Evolutionary conservation across 345 rosid genomes (phyloP).

Genomic region (Aurinia saxatilis): DNA sequence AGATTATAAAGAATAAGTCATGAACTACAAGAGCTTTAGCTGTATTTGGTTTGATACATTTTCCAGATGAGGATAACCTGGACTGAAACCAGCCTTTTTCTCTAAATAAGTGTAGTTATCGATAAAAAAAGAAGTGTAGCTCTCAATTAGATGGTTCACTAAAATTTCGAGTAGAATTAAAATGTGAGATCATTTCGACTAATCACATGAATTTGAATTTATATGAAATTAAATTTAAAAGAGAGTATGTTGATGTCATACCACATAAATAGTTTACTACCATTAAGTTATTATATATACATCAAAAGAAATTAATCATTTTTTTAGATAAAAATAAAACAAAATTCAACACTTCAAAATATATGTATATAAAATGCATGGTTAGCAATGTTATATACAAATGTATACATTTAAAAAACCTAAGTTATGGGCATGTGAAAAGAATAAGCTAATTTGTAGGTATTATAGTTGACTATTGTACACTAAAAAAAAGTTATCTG

Average conservation of each 20-base stretch:
- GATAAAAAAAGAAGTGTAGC: too few relatives aligned
- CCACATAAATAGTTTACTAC: too few relatives aligned
- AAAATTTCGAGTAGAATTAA: too few relatives aligned
- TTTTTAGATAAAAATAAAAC: not conserved
- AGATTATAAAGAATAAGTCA: not conserved
- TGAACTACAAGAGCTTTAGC: not conserved
- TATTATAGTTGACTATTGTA: slow-evolving; percentile 22
- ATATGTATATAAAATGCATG: not conserved
- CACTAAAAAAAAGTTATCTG: slow-evolving; percentile 1
- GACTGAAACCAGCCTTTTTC: too few relatives aligned
- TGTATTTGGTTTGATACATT: not conserved
- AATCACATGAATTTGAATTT: too few relatives aligned
- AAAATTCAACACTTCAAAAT: slow-evolving; percentile 3
- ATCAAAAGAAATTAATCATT: not conserved
- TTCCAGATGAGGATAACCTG: too few relatives aligned
- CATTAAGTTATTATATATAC: too few relatives aligned
- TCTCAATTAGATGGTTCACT: too few relatives aligned
- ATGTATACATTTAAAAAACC: not conserved
- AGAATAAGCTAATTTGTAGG: slow-evolving; percentile 21
- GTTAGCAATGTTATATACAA: not conserved
- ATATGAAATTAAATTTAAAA: too few relatives aligned
- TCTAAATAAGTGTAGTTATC: too few relatives aligned
- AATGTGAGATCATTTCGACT: too few relatives aligned
- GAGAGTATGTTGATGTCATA: too few relatives aligned
- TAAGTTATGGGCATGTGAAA: slow-evolving; percentile 29